Percentiles rank a stretch among this genome's conserved stretches.
These are phyloP conservation scores for Apiospora rasikravindrae DNA, from an alignment of 2,329 filamentous ascomycete genomes.

Conservation along the genomic window DNA sequence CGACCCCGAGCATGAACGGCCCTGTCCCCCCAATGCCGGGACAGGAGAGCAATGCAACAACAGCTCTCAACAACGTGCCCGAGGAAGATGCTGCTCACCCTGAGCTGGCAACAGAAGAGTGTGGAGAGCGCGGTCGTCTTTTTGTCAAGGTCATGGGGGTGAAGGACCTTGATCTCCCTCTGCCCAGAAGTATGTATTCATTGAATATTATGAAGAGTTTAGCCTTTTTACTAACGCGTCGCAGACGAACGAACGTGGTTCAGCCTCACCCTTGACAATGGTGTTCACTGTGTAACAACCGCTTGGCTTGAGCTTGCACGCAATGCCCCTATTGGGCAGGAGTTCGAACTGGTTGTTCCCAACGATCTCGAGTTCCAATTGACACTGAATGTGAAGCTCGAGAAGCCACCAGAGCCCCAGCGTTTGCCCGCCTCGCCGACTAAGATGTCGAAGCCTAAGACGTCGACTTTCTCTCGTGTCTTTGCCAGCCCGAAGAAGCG, in stretches of 20 bases:
- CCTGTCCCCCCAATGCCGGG: conserved; percentile 84
- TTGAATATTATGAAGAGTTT: too few relatives aligned
- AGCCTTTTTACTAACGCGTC: conserved; percentile 1
- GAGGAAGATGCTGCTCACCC: conserved; percentile 68
- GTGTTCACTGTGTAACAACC: conserved; percentile 96
- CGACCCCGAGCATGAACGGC: conserved; percentile 53
- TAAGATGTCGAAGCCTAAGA: conserved; percentile 73
- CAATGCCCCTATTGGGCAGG: conserved; percentile 93
- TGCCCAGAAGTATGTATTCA: conserved; percentile 79
- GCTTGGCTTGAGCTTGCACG: conserved; percentile 92
- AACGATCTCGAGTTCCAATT: conserved; percentile 99
- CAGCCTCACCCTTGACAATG: conserved; percentile 96
- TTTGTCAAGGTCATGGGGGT: conserved; percentile 99
- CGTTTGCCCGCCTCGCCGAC: conserved; percentile 60
- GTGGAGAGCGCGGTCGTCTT: conserved; percentile 83
- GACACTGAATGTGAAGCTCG: conserved; percentile 92
- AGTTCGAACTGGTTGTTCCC: conserved; percentile 96
- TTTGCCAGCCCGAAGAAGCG: conserved; percentile 96
- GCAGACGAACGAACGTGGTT: conserved; percentile 90
- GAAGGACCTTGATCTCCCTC: conserved; percentile 89
- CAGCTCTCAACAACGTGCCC: conserved; percentile 66
- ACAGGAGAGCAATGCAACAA: conserved; percentile 76
- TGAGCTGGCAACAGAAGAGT: conserved; percentile 71
- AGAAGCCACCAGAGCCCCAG: conserved; percentile 70
- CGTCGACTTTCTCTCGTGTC: conserved; percentile 88